Base-by-base conservation (phyloP, 306 rosid genomes). In the Vigna reflexopilosa region DNA sequence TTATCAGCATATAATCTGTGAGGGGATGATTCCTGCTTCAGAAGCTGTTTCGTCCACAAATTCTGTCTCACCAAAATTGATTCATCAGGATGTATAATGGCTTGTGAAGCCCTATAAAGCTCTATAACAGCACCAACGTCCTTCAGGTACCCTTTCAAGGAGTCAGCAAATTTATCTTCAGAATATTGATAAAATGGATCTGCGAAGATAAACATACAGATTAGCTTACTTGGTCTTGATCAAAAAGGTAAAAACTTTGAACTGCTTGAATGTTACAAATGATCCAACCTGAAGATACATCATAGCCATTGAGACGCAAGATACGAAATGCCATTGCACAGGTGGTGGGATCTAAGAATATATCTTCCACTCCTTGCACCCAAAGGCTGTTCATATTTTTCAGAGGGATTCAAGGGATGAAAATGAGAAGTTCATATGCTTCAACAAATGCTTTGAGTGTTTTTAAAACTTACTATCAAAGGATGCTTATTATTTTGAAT, bases 261-360 rank as follows among this genome's bases (percentile, higher is more conserved):
- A 28, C 70, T 34, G 59, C 65, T 24, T 11, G 47, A 22, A 52
- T 13, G 66, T 44, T 72, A 9, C 49, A 82, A 26, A 61, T 49
- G 22, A 79, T 32, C 73, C 38, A 26, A 86, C 90, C 94, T 76
- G 97, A 87, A 83, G 91, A 89, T 50, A 94, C 94, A 81, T 92
- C 89, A 75, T 88, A 94, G 77, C 91, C 94, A 73, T 86, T 75
- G 28, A 88, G 70, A 22, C 92, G 89, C 72, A 92, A 76, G 26
- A 92, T 44, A 16, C 92, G 94, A 78, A 94, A 94, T 62, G 98
- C 96, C 87, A 89, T 80, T 40, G 97, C 96, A 62, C 94, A 89
- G 20, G 90, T 90, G 40, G 93, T 82, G 38, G 92, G 77, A 57
- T 92, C 96, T 65, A 87, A 81, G 58, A 89, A 85, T 80, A 94